A percentile compares a stretch with the other conserved stretches of the same genome.
These are phyloP conservation scores for Cladorrhinum samala DNA, from an alignment of 495 filamentous ascomycete genomes.

Conservation along the genomic window DNA sequence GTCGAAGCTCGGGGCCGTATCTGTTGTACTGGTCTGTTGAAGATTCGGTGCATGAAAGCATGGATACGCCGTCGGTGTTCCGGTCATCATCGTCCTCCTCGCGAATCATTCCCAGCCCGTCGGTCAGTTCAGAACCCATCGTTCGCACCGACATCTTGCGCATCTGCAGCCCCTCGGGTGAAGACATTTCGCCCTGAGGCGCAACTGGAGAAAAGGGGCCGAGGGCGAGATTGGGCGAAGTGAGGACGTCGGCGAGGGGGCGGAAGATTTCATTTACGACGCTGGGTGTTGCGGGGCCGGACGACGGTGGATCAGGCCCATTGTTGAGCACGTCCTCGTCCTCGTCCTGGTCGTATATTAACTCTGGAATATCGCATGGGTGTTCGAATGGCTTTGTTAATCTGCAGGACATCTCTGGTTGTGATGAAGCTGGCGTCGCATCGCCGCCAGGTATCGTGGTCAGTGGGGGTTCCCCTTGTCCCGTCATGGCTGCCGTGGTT, in stretches of 20 bases:
- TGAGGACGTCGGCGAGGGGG: conserved; percentile 2
- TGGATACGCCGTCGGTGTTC: conserved; percentile 13
- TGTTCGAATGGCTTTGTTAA: conserved; percentile 12
- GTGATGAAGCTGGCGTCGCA: conserved; percentile 4
- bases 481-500: background rate
- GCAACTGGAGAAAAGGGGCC: conserved; percentile 1
- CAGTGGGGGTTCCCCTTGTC: background rate
- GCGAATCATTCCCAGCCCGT: conserved; percentile 13
- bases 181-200: background rate
- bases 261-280: conserved; percentile 11
- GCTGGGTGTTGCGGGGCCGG: conserved; percentile 8
- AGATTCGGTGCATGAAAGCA: conserved; percentile 10
- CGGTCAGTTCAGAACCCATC: background rate
- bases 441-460: conserved; percentile 4
- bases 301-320: conserved; percentile 1
- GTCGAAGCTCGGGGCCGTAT: background rate
- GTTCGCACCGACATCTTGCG: conserved; percentile 7
- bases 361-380: conserved; percentile 14
- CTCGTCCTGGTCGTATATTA: conserved; percentile 13
- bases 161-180: background rate
- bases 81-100: conserved; percentile 12
- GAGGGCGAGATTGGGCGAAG: conserved; percentile 10
- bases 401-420: conserved; percentile 14
- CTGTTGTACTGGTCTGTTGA: conserved; percentile 5
- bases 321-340: conserved; percentile 3